phyloP scores from a whole-genome alignment of 805 yeast genomes.

The Schizosaccharomyces osmophilus region DNA sequence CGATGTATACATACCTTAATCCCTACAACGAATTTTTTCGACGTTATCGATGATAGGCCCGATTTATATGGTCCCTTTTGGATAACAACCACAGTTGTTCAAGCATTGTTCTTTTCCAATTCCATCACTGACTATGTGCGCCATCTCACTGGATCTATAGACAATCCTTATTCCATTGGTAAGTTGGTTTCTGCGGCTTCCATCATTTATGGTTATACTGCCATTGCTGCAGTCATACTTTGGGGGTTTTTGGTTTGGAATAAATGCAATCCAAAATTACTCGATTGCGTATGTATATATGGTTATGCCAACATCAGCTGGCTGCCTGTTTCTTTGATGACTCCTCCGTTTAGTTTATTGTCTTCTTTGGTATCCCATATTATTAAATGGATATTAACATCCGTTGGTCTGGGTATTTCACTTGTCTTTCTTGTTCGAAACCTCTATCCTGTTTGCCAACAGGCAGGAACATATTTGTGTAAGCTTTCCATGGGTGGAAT shows the following conservation, averaged over 20 bases:
- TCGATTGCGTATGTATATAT: slow-evolving; percentile 45
- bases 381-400: slow-evolving; percentile 40
- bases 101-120: slow-evolving; percentile 48
- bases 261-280: slow-evolving; percentile 28
- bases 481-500: slow-evolving; percentile 17
- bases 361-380: slow-evolving; percentile 18
- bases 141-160: slow-evolving; percentile 20
- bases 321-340: slow-evolving; percentile 44
- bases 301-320: slow-evolving; percentile 69
- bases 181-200: slow-evolving; percentile 43
- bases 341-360: slow-evolving; percentile 12
- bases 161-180: slow-evolving; percentile 35
- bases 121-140: slow-evolving; percentile 44
- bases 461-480: slow-evolving; percentile 19
- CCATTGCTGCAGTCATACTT: slow-evolving; percentile 31
- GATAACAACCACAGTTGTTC: slow-evolving; percentile 65
- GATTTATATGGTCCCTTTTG: slow-evolving; percentile 79
- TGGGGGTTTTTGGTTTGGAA: slow-evolving; percentile 30
- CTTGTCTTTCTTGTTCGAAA: slow-evolving; percentile 28
- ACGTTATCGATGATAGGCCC: slow-evolving; percentile 23
- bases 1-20: slow-evolving; percentile 34
- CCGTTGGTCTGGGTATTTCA: slow-evolving; percentile 34
- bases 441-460: slow-evolving; percentile 18
- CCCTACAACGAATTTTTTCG: slow-evolving; percentile 20
- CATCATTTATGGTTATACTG: slow-evolving; percentile 53